Percentiles rank a stretch among this genome's conserved stretches.
Conservation (phyloP, 2,329 filamentous ascomycete genomes). For the Cytospora piceicola region DNA sequence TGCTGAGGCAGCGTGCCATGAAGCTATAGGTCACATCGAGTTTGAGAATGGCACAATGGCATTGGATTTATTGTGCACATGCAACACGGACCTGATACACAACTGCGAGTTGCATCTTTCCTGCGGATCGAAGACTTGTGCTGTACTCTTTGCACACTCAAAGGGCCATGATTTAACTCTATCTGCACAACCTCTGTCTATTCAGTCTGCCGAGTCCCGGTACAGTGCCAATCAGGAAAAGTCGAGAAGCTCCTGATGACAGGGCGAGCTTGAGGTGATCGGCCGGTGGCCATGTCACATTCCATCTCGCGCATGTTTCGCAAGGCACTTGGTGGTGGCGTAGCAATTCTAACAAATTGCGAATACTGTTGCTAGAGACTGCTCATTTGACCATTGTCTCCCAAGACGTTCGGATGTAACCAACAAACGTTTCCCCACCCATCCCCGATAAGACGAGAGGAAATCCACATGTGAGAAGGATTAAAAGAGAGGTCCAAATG, state of each 20-base stretch:
- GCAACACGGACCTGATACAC: conserved; percentile 52
- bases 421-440: neutral
- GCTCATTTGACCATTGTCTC: neutral
- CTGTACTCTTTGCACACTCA: conserved; percentile 49
- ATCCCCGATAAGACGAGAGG: neutral
- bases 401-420: neutral
- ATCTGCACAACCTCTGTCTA: conserved; percentile 49
- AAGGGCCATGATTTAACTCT: conserved; percentile 44
- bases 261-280: too few species aligned
- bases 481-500: too few species aligned
- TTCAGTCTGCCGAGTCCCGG: too few species aligned
- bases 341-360: too few species aligned
- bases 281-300: too few species aligned
- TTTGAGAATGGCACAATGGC: conserved; percentile 53
- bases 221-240: too few species aligned
- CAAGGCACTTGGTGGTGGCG: too few species aligned
- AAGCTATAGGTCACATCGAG: neutral
- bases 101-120: conserved; percentile 45
- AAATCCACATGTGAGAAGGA: neutral
- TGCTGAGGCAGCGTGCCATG: conserved; percentile 31
- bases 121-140: conserved; percentile 50
- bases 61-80: conserved; percentile 52
- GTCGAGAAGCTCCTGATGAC: too few species aligned
- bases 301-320: too few species aligned
- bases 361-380: neutral